These are phyloP conservation scores for Tribonema minus DNA, from an alignment of 108 stramenopile genomes.

Conservation along the genomic window DNA sequence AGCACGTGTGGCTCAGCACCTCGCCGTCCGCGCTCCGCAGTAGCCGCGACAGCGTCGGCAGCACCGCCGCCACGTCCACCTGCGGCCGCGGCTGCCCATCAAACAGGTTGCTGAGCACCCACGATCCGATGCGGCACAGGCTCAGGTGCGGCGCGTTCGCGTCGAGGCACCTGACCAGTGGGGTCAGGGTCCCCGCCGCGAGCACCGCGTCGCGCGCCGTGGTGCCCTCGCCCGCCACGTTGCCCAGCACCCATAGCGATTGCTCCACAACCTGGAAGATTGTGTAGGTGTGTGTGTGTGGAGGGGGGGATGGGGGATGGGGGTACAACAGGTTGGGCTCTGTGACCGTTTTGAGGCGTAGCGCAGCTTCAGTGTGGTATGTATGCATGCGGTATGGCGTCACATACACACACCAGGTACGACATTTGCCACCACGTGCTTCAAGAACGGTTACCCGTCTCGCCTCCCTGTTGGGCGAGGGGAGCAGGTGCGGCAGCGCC, in stretches of 20 bases:
- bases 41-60: conserved; percentile 72
- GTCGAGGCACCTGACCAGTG: conserved; percentile 41
- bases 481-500: too few relatives aligned
- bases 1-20: conserved; percentile 85
- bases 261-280: conserved; percentile 49
- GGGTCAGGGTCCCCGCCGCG: conserved; percentile 22
- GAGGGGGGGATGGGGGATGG: too few relatives aligned
- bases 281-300: too few relatives aligned
- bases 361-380: too few relatives aligned
- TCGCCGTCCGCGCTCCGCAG: conserved; percentile 76
- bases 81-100: conserved; percentile 57
- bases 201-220: conserved; percentile 38
- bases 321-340: too few relatives aligned
- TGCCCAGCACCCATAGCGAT: conserved; percentile 52
- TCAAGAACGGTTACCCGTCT: too few relatives aligned
- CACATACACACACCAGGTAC: too few relatives aligned
- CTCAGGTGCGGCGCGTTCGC: neutral
- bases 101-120: conserved; percentile 47
- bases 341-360: too few relatives aligned
- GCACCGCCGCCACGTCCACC: conserved; percentile 69
- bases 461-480: too few relatives aligned
- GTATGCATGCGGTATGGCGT: too few relatives aligned
- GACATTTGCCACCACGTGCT: too few relatives aligned
- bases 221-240: conserved; percentile 47
- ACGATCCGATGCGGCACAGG: conserved; percentile 15